These are phyloP conservation scores for Xerocomellus amylosporus DNA, from an alignment of 768 basidiomycete species.

Conservation along the genomic window DNA sequence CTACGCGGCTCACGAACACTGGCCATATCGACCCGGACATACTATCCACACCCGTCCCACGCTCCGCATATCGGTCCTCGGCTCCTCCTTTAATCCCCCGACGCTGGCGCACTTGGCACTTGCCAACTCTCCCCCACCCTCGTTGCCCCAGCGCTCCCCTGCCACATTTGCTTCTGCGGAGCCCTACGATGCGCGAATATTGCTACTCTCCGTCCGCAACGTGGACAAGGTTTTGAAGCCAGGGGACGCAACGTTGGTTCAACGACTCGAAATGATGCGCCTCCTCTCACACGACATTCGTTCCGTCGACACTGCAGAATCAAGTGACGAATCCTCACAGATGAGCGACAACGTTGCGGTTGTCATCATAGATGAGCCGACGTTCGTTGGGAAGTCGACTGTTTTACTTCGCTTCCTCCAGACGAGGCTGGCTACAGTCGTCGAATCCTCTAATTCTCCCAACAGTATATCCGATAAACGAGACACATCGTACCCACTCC, in stretches of 20 bases:
- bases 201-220: slow-evolving; percentile 82
- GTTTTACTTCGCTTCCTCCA: slow-evolving; percentile 53
- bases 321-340: not conserved
- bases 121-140: slow-evolving; percentile 42
- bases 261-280: slow-evolving; percentile 85
- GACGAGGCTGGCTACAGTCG: slow-evolving; percentile 16
- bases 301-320: not conserved
- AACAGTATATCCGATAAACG: slow-evolving; percentile 11
- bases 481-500: slow-evolving; percentile 3
- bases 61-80: slow-evolving; percentile 69
- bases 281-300: slow-evolving; percentile 54
- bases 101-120: slow-evolving; percentile 82
- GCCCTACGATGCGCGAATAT: slow-evolving; percentile 68
- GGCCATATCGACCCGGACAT: slow-evolving; percentile 52
- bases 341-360: slow-evolving; percentile 57
- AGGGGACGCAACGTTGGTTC: slow-evolving; percentile 69
- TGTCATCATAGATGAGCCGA: slow-evolving; percentile 82
- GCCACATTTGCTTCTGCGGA: not conserved
- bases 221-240: slow-evolving; percentile 76
- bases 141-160: slow-evolving; percentile 5
- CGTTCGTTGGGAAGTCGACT: slow-evolving; percentile 79
- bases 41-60: slow-evolving; percentile 11
- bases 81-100: slow-evolving; percentile 93
- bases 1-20: slow-evolving; percentile 55
- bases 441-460: not conserved